A percentile compares a stretch with the other conserved stretches of the same genome.
phyloP scores from a whole-genome alignment of 2,329 filamentous ascomycete genomes.

The Exutisphaerella laricina region DNA sequence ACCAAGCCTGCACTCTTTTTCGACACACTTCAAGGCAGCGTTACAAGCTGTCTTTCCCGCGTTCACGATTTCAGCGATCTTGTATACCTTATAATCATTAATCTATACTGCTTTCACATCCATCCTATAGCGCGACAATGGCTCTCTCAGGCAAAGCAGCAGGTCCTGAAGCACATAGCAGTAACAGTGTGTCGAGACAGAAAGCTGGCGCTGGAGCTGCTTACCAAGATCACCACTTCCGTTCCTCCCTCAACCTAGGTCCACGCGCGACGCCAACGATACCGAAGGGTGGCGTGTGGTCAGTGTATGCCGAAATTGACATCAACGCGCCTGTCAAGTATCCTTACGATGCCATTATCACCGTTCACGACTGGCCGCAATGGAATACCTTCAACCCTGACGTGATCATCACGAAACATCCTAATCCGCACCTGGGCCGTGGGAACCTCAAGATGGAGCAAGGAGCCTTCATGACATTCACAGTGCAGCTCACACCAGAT shows the following conservation, averaged over 20 bases:
- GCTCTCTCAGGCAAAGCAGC: not conserved
- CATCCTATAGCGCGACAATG: too few relatives aligned
- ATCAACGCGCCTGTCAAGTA: conserved; percentile 39
- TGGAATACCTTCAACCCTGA: conserved; percentile 46
- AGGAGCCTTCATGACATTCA: conserved; percentile 42
- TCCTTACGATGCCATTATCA: conserved; percentile 42
- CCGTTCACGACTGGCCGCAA: conserved; percentile 40
- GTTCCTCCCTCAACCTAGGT: conserved; percentile 23
- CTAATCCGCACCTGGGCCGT: conserved; percentile 20
- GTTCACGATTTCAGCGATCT: too few relatives aligned
- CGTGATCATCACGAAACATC: conserved; percentile 43
- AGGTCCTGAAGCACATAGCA: not conserved
- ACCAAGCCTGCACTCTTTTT: too few relatives aligned
- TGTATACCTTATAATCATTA: too few relatives aligned
- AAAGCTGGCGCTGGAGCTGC: conserved; percentile 11
- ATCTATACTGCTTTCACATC: too few relatives aligned
- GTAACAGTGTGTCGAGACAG: not conserved
- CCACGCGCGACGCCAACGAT: conserved; percentile 28
- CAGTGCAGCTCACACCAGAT: conserved; percentile 38
- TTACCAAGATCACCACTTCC: conserved; percentile 26
- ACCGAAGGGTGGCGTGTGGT: conserved; percentile 29
- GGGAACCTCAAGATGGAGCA: conserved; percentile 27
- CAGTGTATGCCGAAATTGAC: conserved; percentile 28
- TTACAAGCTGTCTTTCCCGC: too few relatives aligned
- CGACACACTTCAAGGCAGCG: too few relatives aligned